Base-by-base conservation (phyloP, 371 early-diverging fungal species). In the Syncephalis plumigaleata region DNA sequence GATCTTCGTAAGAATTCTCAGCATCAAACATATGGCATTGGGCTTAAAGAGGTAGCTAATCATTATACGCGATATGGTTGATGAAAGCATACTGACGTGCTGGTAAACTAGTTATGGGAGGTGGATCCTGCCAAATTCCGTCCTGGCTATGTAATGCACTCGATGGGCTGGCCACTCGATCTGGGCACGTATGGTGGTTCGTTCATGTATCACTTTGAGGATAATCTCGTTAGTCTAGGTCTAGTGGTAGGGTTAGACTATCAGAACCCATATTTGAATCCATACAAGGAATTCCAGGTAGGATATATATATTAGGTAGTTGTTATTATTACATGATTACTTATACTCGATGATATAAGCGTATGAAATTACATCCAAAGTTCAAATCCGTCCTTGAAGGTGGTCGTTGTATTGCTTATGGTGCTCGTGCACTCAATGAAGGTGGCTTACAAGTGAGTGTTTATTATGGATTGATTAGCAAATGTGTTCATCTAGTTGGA, bases 351-450 rank as follows among this genome's bases (percentile, higher is more conserved):
- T 16, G 37, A 22, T 31, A 20, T 47, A 81, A 31, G 79, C 73
- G 85, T 48, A 90, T 75, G 68, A 97, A 97, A 67, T 81, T 84
- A 49, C 98, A 97, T 61, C 96, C 96, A 2, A 61, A 66, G 26
- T 79, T 97, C 23, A 63, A 71, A 46, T 60, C 77, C 13, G 60
- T 80, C 44, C 73, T 97, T 42, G 87, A 91, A 60, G 95, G 93
- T 36, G 98, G 94, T 26, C 84, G 84, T 38, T 80, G 90, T 54
- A 67, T 94, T 22, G 71, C 87, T 31, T 97, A 97, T 61, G 98
- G 95, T 56, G 98, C 97, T 0, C 75, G 98, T 45, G 91, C 96
- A 16, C 52, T 97, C 36, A 91, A 91, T 52, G 98, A 97, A 64
- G 98, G 98, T 45, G 98, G 98, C 2, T 67, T 69, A 45, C 87